These are phyloP conservation scores for Boletus rubescentipes DNA, from an alignment of 768 basidiomycete species.

Conservation along the genomic window DNA sequence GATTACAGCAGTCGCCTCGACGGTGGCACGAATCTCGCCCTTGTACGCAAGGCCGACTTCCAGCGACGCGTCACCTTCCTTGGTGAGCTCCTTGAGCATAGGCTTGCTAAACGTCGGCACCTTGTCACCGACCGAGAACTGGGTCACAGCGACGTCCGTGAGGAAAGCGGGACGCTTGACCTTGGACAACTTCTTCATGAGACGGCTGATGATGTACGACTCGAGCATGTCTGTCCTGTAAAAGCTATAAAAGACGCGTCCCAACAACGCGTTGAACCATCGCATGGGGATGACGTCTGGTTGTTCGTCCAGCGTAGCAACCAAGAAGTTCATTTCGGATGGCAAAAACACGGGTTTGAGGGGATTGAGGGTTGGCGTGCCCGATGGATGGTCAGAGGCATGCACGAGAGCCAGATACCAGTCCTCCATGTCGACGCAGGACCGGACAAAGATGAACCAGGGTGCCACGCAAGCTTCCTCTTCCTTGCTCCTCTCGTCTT, in stretches of 20 bases:
- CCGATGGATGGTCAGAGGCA: conserved; percentile 62
- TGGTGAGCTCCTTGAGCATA: conserved; percentile 96
- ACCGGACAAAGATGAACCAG: conserved; percentile 93
- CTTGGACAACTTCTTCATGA: conserved; percentile 93
- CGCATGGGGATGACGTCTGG: conserved; percentile 97
- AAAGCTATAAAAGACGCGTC: conserved; percentile 88
- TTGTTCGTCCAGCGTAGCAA: conserved; percentile 84
- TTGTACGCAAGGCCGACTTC: conserved; percentile 84
- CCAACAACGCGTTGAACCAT: conserved; percentile 94
- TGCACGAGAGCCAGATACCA: conserved; percentile 88
- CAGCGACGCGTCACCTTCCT: conserved; percentile 88
- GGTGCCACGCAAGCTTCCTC: conserved; percentile 60
- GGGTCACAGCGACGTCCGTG: conserved; percentile 79
- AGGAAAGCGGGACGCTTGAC: conserved; percentile 89
- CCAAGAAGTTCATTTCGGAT: conserved; percentile 78
- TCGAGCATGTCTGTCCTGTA: conserved; percentile 85
- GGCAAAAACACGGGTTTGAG: conserved; percentile 66
- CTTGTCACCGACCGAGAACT: conserved; percentile 84
- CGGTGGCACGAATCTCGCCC: conserved; percentile 86
- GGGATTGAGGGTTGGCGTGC: conserved; percentile 60
- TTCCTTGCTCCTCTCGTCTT: conserved; percentile 37
- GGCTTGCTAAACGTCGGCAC: conserved; percentile 91
- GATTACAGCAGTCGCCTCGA: conserved; percentile 87
- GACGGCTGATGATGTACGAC: conserved; percentile 75
- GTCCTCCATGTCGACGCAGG: conserved; percentile 93